Percentiles rank a stretch among this genome's conserved stretches.
Conservation (phyloP, 176 grass and related monocot genomes). For the Zizania latifolia region DNA sequence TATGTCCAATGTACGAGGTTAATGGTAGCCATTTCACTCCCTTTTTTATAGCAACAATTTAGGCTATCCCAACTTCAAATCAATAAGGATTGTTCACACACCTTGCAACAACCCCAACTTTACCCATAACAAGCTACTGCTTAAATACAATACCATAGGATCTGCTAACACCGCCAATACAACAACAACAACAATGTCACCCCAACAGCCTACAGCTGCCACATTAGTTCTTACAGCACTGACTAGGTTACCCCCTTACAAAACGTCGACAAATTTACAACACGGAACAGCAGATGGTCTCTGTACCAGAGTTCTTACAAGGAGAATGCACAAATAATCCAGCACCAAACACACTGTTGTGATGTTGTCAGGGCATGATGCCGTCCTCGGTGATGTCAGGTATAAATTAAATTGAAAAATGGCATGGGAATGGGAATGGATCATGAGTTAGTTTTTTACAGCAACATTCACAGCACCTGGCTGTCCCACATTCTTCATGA, state of each 20-base stretch:
- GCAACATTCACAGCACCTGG: conserved; percentile 25
- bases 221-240: conserved; percentile 33
- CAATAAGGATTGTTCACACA: too few relatives aligned
- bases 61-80: too few relatives aligned
- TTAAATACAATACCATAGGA: conserved; percentile 33
- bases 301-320: conserved; percentile 35
- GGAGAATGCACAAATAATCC: conserved; percentile 38
- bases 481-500: conserved; percentile 28
- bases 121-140: conserved; percentile 26
- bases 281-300: conserved; percentile 13
- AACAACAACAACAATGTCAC: conserved; percentile 27
- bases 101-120: too few relatives aligned
- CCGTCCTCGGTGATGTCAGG: conserved; percentile 30
- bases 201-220: conserved; percentile 25
- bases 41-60: too few relatives aligned
- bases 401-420: conserved; percentile 47
- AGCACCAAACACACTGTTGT: conserved; percentile 24
- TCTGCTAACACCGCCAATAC: neutral
- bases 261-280: conserved; percentile 40
- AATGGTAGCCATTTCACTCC: too few relatives aligned
- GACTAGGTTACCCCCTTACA: conserved; percentile 30
- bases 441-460: conserved; percentile 56
- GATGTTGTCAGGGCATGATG: conserved; percentile 30
- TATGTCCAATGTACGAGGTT: too few relatives aligned
- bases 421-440: conserved; percentile 7